Evolutionary conservation across 805 yeast species (phyloP), one percentile per base, ranked within the genome.

Genomic region (Candida coquimbonensis): DNA sequence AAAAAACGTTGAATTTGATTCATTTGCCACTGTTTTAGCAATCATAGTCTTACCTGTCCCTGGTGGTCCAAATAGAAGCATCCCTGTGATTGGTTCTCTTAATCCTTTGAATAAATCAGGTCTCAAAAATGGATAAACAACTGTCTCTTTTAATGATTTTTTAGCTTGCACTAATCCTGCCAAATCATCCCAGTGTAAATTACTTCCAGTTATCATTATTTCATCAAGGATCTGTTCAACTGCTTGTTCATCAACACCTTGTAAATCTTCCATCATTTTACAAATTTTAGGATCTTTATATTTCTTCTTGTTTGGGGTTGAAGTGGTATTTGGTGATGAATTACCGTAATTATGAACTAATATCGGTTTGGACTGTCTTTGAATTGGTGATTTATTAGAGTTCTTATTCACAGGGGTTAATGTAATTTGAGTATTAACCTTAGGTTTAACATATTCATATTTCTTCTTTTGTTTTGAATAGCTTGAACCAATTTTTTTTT

Each of bases 21-120:
- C 98, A 3, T 95, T 87, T 3, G 97, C 98, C 3, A 93, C 97
- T 0, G 98, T 96, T 52, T 96, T 73, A 0, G 97, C 97, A 53
- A 91, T 74, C 98, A 91, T 90, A 1, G 97, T 90, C 60, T 93
- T 91, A 46, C 98, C 98, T 0, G 98, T 91, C n/a, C 99, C 99
- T 0, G 98, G 97, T 3, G 99, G 98, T 0, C 99, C 99, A 69
- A 89, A 91, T 37, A 91, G 66, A 19, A 91, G 71, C 95, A 93
- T 88, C n/a, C 98, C 98, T 48, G 95, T 69, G 0, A 95, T 90
- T 0, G 98, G 98, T 66, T 90, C 97, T 54, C 97, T 73, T 44
- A 91, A 68, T 0, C 97, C 98, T 48, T 79, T 77, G 61, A 91
- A 93, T 47, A 91, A 70, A 65, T 91, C 98, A 0, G 98, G 99